Conservation (phyloP, 2,329 filamentous ascomycete species). For the Venturia aucupariae region DNA sequence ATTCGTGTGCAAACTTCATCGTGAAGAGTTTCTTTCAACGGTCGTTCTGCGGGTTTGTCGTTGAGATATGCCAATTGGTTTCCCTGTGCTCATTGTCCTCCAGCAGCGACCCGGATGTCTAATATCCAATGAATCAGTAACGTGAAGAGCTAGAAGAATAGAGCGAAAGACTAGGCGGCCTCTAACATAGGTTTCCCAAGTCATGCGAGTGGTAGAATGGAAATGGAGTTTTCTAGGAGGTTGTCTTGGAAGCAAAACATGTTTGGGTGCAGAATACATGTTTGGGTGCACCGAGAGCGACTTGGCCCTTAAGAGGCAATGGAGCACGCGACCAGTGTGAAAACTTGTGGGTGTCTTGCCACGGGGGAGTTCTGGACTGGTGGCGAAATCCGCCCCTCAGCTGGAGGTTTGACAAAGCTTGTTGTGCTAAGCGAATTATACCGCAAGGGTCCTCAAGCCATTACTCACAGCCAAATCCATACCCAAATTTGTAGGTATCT, state of each 20-base stretch:
- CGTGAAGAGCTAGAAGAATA: neutral
- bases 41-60: neutral
- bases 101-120: neutral
- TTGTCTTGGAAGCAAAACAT: neutral
- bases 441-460: neutral
- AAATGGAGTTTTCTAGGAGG: neutral
- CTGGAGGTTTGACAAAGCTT: too few species aligned
- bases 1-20: constrained; percentile 88
- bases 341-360: neutral
- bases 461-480: neutral
- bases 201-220: neutral
- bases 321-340: neutral
- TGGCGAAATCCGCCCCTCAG: neutral
- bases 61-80: neutral
- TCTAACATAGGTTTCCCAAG: neutral
- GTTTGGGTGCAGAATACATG: neutral
- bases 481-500: neutral
- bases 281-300: neutral
- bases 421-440: neutral
- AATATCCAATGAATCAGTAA: neutral
- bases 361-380: too few species aligned
- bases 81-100: neutral
- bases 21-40: neutral
- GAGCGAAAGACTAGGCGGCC: neutral
- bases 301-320: neutral